Evolutionary conservation across 805 yeast species (phyloP), one percentile per base, ranked within the genome.

Genomic region (Kuraishia hungarica): DNA sequence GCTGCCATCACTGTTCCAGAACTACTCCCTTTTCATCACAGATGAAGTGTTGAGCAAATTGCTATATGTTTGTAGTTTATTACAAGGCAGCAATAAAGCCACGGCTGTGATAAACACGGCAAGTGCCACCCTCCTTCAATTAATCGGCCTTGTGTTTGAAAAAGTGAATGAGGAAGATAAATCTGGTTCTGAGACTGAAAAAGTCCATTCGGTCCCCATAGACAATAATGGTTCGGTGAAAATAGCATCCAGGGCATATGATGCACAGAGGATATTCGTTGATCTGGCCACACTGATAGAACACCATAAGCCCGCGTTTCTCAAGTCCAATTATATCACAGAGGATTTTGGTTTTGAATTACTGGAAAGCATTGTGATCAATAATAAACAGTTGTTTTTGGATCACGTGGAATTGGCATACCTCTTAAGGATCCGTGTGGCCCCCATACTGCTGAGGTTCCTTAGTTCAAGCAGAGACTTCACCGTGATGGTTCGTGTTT

Each of bases 91-190:
- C 15, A 86, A 82, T 58, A 86, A 87, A 61, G 79, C 84, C 4
- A 81, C 87, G 0, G 88, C 89, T 61, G 96, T 94, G 4, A 77
- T 82, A 15, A 92, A 91, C 62, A 89, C 98, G 0, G 97, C 98
- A 0, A 84, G 89, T 52, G 99, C 98, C 1, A 90, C 98, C 2
- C 77, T 91, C 51, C 96, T 91, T 59, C 98, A 94, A 66, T 71
- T 94, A 49, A 78, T 91, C 50, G 82, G 87, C 43, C 81, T 87
- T 29, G 79, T 91, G 0, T 93, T 87, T 67, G 98, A 93, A 55
- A 77, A 82, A 64, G 77, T 82, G 51, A 59, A 65, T 19, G 73
- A 69, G 3, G 81, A 78, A 49, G 79, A 73, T 55, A 62, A 65
- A 20, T 61, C 63, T 2, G 64, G 61, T 2, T 65, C 58, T 11